These are phyloP conservation scores for Fistulina hepatica DNA, from an alignment of 1,284 basidiomycete species.

Conservation along the genomic window DNA sequence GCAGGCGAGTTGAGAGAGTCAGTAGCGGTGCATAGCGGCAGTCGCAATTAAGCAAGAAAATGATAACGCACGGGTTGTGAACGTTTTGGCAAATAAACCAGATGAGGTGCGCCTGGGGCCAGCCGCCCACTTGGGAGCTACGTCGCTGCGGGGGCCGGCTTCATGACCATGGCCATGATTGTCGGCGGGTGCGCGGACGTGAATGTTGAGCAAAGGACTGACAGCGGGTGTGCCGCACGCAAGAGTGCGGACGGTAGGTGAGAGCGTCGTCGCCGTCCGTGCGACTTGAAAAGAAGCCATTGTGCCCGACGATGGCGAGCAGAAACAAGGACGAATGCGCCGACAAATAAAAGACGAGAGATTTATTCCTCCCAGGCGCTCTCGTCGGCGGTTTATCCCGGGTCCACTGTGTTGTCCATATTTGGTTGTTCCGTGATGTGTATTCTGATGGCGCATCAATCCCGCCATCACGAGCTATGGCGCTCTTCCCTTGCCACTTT, in stretches of 20 bases:
- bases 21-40: conserved; percentile 14
- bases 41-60: conserved; percentile 3
- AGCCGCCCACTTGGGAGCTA: conserved; percentile 55
- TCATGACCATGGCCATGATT: conserved; percentile 51
- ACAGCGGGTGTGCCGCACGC: conserved; percentile 64
- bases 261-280: conserved; percentile 74
- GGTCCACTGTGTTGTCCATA: no score
- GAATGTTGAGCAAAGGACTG: conserved; percentile 53
- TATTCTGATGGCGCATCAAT: no score
- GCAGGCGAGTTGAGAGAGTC: no score
- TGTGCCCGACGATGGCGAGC: conserved; percentile 12
- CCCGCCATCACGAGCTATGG: no score
- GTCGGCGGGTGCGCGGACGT: conserved; percentile 49
- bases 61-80: conserved; percentile 52
- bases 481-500: no score
- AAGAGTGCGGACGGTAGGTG: conserved; percentile 71
- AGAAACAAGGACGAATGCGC: not conserved
- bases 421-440: no score
- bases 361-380: no score
- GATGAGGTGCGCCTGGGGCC: conserved; percentile 40
- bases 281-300: conserved; percentile 62
- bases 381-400: no score
- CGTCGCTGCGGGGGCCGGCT: conserved; percentile 51
- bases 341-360: no score
- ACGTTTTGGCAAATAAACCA: conserved; percentile 57